phyloP scores from a whole-genome alignment of 2,329 filamentous ascomycete species.

The Aspergillus transmontanensis region DNA sequence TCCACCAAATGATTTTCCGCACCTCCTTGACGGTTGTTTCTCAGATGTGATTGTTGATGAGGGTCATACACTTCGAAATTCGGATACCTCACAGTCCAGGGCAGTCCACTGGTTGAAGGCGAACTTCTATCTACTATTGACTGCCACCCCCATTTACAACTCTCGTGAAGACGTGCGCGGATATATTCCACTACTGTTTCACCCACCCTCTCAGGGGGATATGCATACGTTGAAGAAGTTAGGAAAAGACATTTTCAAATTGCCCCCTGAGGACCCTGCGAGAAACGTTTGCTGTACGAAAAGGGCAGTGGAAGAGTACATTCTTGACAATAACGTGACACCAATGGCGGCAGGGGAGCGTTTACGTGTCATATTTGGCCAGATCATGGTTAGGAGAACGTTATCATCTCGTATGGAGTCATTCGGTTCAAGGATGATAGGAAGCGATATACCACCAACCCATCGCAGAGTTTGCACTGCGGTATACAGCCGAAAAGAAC shows the following conservation, averaged over 20 bases:
- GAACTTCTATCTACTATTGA: background rate
- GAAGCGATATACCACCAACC: background rate
- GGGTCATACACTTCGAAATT: background rate
- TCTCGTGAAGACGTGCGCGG: background rate
- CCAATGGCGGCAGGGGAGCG: background rate
- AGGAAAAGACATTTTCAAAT: background rate
- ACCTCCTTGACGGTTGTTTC: background rate
- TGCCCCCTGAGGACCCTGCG: background rate
- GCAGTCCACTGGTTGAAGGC: background rate
- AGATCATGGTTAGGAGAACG: background rate
- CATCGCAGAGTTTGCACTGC: background rate
- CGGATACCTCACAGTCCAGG: background rate
- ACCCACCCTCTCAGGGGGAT: background rate
- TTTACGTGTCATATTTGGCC: background rate
- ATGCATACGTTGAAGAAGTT: no score
- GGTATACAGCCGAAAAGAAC: background rate
- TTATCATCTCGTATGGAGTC: background rate
- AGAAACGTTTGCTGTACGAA: background rate
- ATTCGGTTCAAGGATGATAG: background rate
- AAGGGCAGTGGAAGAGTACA: background rate
- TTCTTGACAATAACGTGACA: background rate
- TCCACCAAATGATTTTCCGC: background rate
- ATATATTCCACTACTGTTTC: background rate
- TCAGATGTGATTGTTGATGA: background rate
- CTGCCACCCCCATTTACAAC: background rate